Base-by-base conservation (phyloP, 2,329 filamentous ascomycete genomes). In the Epichloe coenophiala region DNA sequence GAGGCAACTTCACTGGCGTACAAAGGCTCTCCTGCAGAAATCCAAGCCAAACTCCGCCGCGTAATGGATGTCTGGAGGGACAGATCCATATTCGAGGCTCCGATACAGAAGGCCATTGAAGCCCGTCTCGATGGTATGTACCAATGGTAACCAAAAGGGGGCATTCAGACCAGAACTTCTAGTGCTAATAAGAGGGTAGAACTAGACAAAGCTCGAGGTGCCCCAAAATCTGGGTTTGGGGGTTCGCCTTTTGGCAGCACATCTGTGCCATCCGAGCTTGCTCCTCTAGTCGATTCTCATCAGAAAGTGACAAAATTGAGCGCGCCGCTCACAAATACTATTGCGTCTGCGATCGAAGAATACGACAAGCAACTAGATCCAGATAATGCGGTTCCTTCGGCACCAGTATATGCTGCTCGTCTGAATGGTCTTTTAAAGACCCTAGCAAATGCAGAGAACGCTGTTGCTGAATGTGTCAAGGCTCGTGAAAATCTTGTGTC, bases 11-110 rank as follows among this genome's bases (percentile, higher is more conserved):
- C 87, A 13, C 75, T 80, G n/a, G 91, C 93, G 39, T 98, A 97
- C 66, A 95, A 91, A 67, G 88, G 89, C 54, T 84, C 89, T 2
- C 81, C 87, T 7, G 77, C 81, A 38, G 91, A 98, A 48, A 81
- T 95, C 31, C 93, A 97, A 64, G 78, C 80, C 52, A 96, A 96
- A 65, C 74, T 98, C 38, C 79, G 85, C 54, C 80, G 93, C 35
- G 91, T 97, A 1, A 80, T 97, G 3, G 91, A 97, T 61, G 93
- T 98, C 17, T 98, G 93, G 93, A 84, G 84, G 62, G 82, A 91
- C 60, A 78, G 93, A 37, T 71, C 74, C 48, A 93, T 98, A 44
- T 98, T 98, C 60, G 88, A 94, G 54, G 66, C 66, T 1, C 78
- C 84, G 0, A 86, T 95, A 46, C 84, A 95, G 63, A 80, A 83